A percentile compares a stretch with the other conserved stretches of the same genome.
phyloP scores from a whole-genome alignment of 371 early-diverging fungal species.

The Circinella umbellata region DNA sequence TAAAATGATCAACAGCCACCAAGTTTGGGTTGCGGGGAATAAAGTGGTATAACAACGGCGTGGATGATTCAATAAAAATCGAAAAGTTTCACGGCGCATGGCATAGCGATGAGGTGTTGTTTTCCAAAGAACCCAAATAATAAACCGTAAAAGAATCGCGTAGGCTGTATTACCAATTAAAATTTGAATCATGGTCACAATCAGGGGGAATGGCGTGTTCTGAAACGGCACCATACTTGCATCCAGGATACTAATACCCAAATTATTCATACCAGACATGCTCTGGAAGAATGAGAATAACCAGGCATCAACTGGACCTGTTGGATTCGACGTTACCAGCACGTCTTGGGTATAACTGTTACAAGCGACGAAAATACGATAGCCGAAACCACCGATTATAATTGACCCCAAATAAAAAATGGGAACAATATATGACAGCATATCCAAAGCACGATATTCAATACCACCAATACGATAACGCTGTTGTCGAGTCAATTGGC shows the following conservation, averaged over 20 bases:
- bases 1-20: conserved; percentile 50
- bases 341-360: conserved; percentile 39
- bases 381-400: conserved; percentile 31
- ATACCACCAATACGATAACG: conserved; percentile 50
- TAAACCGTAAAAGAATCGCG: conserved; percentile 46
- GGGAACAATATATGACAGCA: conserved; percentile 40
- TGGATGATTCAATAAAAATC: conserved; percentile 50
- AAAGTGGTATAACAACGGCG: conserved; percentile 51
- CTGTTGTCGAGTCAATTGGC: conserved; percentile 48
- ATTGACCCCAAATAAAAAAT: conserved; percentile 40
- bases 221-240: conserved; percentile 51
- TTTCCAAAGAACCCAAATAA: conserved; percentile 42
- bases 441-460: conserved; percentile 50
- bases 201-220: conserved; percentile 41
- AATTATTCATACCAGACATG: conserved; percentile 45
- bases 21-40: conserved; percentile 51
- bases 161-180: conserved; percentile 51
- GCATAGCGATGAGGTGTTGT: conserved; percentile 32
- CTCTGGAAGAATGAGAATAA: conserved; percentile 48
- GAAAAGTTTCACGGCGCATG: conserved; percentile 44
- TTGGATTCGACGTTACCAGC: conserved; percentile 35
- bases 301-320: conserved; percentile 44
- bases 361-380: conserved; percentile 37
- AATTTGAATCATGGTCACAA: conserved; percentile 40
- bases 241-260: conserved; percentile 45